Base-by-base conservation (phyloP, 2,329 filamentous ascomycete genomes). In the Trichoderma atroviride region DNA sequence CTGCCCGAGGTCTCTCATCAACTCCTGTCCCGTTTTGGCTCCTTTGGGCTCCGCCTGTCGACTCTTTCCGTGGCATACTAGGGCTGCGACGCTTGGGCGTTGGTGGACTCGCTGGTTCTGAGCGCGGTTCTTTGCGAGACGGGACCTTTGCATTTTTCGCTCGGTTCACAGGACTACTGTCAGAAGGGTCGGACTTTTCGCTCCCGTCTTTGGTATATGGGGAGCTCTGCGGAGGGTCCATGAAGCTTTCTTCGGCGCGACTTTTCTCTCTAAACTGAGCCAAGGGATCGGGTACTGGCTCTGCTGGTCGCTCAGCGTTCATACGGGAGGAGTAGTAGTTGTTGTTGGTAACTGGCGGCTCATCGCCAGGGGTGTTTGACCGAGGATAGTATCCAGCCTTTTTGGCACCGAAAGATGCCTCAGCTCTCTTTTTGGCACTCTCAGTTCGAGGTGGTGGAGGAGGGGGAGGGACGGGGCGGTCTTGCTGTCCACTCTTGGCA, bases 151-250 rank as follows among this genome's bases (percentile, higher is more conserved):
- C 81, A 75, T 84, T 86, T 70, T 80, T 82, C 5, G 83, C 79
- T n/a, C 84, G 80, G 59, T 79, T 78, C n/a, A 85, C 69, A 11
- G 80, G 74, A 7, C 76, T 77, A 2, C 81, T 83, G 56, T 87
- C 86, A 70, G 87, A 88, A 0, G 86, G 83, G 57, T 88, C 84
- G 5, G 86, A 85, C 78, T 85, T 89, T 75, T 90, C 88, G 40
- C 88, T 87, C 14, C 85, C 82, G 37, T 85, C 82, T 1, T 81
- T 83, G 53, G 83, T 81, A 74, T 89, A 90, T 0, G 87, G 87
- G 6, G 85, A 86, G 72, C 86, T 86, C 67, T 87, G 82, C n/a
- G 87, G 82, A n/a, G 78, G 76, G 70, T 88, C 85, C 53, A 79
- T 69, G 55, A 79, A 80, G 0, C 77, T 77, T 5, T 84, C 81